Conservation (phyloP, 805 yeast genomes). For the Metschnikowia dekortorum region DNA sequence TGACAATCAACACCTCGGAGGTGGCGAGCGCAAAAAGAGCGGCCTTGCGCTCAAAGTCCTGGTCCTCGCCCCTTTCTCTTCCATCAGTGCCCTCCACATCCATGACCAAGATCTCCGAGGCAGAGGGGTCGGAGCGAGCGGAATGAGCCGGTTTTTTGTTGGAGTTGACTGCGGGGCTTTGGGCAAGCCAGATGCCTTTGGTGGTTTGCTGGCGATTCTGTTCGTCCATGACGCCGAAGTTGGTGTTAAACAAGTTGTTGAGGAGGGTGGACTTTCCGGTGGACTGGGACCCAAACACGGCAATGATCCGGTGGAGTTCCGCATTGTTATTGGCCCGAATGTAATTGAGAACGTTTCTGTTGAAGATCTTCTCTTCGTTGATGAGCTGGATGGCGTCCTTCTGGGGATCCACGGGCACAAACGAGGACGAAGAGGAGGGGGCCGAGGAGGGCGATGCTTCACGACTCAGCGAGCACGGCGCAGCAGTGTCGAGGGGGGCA, state of each 20-base stretch:
- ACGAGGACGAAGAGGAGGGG: slow-evolving; percentile 28
- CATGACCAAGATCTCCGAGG: slow-evolving; percentile 62
- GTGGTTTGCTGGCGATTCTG: slow-evolving; percentile 78
- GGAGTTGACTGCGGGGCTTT: slow-evolving; percentile 28
- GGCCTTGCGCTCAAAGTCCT: slow-evolving; percentile 95
- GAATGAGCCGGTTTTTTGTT: neutral
- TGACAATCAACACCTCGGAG: slow-evolving; percentile 83
- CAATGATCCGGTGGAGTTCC: slow-evolving; percentile 78
- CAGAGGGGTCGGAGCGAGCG: slow-evolving; percentile 1
- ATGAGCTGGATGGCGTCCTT: slow-evolving; percentile 56
- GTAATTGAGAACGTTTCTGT: slow-evolving; percentile 18
- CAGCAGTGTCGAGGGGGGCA: neutral
- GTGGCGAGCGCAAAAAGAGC: slow-evolving; percentile 93
- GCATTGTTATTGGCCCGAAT: slow-evolving; percentile 12
- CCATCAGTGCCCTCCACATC: slow-evolving; percentile 99
- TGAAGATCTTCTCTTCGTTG: slow-evolving; percentile 57
- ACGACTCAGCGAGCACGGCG: too few relatives aligned
- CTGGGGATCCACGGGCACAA: slow-evolving; percentile 34
- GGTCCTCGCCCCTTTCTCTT: slow-evolving; percentile 96
- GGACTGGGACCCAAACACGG: slow-evolving; percentile 96
- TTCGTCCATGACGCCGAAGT: slow-evolving; percentile 93
- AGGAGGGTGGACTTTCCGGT: slow-evolving; percentile 94
- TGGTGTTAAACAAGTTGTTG: slow-evolving; percentile 73
- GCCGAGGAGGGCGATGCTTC: neutral
- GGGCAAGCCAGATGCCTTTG: slow-evolving; percentile 45